phyloP scores from a whole-genome alignment of 2,329 filamentous ascomycete species.

The Xylaria polymorpha region DNA sequence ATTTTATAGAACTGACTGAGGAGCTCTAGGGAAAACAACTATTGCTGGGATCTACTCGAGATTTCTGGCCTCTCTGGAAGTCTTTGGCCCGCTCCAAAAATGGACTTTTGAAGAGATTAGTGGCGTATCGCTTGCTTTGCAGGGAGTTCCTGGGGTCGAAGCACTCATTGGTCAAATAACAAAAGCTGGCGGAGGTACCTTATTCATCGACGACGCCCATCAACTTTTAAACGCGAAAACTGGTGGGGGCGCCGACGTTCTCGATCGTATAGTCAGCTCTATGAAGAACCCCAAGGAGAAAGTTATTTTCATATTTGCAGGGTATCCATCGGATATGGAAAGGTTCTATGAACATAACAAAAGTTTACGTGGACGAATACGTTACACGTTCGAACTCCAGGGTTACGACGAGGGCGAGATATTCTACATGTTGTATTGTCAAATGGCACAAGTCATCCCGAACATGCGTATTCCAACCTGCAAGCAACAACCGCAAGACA shows the following conservation, averaged over 20 bases:
- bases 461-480: not conserved
- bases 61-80: conserved; percentile 69
- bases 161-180: conserved; percentile 66
- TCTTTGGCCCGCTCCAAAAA: conserved; percentile 44
- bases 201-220: conserved; percentile 85
- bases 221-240: conserved; percentile 72
- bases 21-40: conserved; percentile 69
- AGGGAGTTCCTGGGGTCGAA: conserved; percentile 68
- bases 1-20: conserved; percentile 66
- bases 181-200: conserved; percentile 69
- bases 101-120: conserved; percentile 74
- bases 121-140: conserved; percentile 71
- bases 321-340: conserved; percentile 19
- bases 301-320: conserved; percentile 27
- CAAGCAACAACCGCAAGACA: conserved; percentile 6
- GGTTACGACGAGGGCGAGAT: conserved; percentile 24
- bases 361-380: conserved; percentile 8
- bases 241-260: conserved; percentile 66
- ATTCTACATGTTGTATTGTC: not conserved
- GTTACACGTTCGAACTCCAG: conserved; percentile 13
- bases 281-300: conserved; percentile 6
- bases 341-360: conserved; percentile 20
- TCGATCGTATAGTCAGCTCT: conserved; percentile 50
- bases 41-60: conserved; percentile 72
- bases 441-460: not conserved